Evolutionary conservation across 176 grass and related monocot genomes (phyloP).

Genomic region (Echinochloa phyllopogon): DNA sequence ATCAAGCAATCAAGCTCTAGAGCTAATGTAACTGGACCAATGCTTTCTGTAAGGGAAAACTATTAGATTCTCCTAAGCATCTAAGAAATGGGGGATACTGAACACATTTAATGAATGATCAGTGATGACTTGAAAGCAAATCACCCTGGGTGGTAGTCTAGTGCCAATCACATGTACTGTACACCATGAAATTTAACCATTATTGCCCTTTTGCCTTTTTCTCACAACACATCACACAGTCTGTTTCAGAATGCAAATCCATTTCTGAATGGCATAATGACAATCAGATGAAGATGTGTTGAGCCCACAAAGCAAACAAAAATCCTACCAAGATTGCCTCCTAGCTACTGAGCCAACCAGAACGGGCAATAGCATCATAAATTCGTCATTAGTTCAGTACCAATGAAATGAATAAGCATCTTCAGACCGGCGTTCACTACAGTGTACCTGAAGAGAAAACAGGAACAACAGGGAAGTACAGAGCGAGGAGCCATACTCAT

Average conservation of each 20-base stretch:
- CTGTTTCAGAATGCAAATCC: background rate
- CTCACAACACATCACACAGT: background rate
- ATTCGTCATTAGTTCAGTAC: background rate
- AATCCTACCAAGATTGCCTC: background rate
- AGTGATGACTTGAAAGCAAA: background rate
- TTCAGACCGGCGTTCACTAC: background rate
- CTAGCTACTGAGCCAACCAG: background rate
- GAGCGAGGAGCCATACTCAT: constrained; percentile 49
- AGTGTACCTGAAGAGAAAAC: background rate
- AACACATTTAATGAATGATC: background rate
- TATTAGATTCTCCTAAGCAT: background rate
- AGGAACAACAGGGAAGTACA: background rate
- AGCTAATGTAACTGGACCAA: background rate
- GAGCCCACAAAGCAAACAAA: background rate
- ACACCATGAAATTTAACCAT: background rate
- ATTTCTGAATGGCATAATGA: background rate
- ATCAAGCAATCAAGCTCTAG: background rate
- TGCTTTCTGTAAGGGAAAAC: background rate
- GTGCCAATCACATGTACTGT: background rate
- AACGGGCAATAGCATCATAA: background rate
- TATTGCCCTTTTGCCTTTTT: constrained; percentile 12
- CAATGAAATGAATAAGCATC: background rate
- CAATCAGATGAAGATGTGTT: background rate
- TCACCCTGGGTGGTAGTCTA: background rate
- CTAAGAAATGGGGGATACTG: background rate